A percentile compares a stretch with the other conserved stretches of the same genome.
These are phyloP conservation scores for Coix lacrymajobi DNA, from an alignment of 176 grass and related monocot species.

Conservation along the genomic window DNA sequence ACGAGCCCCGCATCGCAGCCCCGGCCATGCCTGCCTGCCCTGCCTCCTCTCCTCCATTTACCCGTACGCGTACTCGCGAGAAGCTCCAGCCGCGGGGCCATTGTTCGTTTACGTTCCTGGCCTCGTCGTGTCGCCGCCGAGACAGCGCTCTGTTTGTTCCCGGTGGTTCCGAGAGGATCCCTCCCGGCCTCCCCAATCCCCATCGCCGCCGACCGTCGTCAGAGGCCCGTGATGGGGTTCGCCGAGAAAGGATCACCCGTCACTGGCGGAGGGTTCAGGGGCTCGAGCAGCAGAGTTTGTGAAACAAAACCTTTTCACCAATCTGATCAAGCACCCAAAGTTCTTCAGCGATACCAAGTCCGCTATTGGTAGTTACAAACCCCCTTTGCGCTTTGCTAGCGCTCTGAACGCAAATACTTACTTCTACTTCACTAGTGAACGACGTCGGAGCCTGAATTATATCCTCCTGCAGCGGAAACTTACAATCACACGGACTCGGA, in stretches of 20 bases:
- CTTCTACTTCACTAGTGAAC: neutral
- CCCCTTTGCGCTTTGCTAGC: neutral
- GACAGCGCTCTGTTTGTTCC: neutral
- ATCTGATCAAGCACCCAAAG: slow-evolving; percentile 76
- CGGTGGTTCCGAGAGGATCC: neutral
- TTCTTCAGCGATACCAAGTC: slow-evolving; percentile 83
- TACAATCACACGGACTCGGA: slow-evolving; percentile 81
- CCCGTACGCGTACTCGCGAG: neutral
- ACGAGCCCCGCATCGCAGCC: neutral
- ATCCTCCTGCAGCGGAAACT: slow-evolving; percentile 56
- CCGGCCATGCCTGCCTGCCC: neutral
- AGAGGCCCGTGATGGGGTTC: slow-evolving; percentile 17
- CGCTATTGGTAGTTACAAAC: slow-evolving; percentile 50
- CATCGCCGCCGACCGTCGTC: no score
- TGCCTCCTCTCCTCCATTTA: neutral
- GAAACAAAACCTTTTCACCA: slow-evolving; percentile 80
- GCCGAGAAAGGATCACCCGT: slow-evolving; percentile 30
- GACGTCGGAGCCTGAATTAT: neutral
- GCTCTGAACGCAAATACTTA: neutral
- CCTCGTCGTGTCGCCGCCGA: neutral
- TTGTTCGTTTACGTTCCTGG: neutral
- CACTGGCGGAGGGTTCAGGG: slow-evolving; percentile 69
- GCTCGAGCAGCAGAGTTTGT: slow-evolving; percentile 83
- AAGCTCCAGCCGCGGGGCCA: neutral
- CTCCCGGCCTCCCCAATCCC: no score